Evolutionary conservation across 2,329 filamentous ascomycete species (phyloP).

Genomic region (Trematosphaeria pertusa): DNA sequence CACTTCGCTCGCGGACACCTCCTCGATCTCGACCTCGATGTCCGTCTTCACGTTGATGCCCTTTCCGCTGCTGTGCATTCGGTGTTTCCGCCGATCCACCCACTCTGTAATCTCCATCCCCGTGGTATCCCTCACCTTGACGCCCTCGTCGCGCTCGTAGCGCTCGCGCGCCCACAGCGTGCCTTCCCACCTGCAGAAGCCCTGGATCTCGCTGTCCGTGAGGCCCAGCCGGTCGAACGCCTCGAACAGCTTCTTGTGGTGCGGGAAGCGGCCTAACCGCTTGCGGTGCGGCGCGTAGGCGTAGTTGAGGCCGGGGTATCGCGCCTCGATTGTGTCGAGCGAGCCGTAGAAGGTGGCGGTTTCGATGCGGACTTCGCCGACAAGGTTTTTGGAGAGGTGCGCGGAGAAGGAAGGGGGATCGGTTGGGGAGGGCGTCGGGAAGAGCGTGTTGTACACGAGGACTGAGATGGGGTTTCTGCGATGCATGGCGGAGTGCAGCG

Average conservation of each 20-base stretch:
- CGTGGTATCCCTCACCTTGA: slow-evolving; percentile 74
- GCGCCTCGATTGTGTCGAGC: slow-evolving; percentile 79
- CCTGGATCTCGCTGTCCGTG: slow-evolving; percentile 72
- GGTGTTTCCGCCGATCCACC: slow-evolving; percentile 52
- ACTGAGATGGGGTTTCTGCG: slow-evolving; percentile 71
- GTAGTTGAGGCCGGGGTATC: slow-evolving; percentile 84
- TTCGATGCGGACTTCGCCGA: slow-evolving; percentile 80
- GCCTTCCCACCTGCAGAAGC: slow-evolving; percentile 81
- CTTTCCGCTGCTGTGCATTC: slow-evolving; percentile 13
- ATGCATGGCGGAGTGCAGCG: no score
- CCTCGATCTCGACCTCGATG: slow-evolving; percentile 50
- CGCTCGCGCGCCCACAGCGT: slow-evolving; percentile 83
- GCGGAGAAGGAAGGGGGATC: slow-evolving; percentile 76
- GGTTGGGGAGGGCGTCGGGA: slow-evolving; percentile 69
- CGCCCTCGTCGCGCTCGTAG: slow-evolving; percentile 77
- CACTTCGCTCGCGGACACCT: slow-evolving; percentile 34
- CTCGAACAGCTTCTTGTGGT: slow-evolving; percentile 77
- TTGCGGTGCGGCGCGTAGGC: slow-evolving; percentile 74
- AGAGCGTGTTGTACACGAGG: slow-evolving; percentile 77
- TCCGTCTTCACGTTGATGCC: slow-evolving; percentile 52
- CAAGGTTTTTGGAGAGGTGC: slow-evolving; percentile 73
- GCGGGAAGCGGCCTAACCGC: slow-evolving; percentile 77
- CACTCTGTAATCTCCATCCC: slow-evolving; percentile 71
- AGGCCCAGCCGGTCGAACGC: slow-evolving; percentile 75
- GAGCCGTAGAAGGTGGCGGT: slow-evolving; percentile 81